These are phyloP conservation scores for Hypholoma fasciculare DNA, from an alignment of 768 basidiomycete species.

Conservation along the genomic window DNA sequence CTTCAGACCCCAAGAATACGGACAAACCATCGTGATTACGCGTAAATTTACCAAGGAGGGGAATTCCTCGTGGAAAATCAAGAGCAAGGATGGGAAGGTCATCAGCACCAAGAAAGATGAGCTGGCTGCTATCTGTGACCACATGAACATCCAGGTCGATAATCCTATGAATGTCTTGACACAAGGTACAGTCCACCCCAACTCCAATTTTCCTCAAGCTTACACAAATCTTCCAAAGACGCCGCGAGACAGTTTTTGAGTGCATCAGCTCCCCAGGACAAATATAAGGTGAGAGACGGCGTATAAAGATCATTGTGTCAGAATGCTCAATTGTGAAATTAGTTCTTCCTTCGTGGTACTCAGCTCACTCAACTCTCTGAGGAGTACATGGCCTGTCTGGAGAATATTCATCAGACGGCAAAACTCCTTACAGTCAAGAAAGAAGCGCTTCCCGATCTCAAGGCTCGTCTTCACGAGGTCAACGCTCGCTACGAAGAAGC, in stretches of 20 bases:
- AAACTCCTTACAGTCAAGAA: constrained; percentile 70
- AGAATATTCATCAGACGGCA: constrained; percentile 70
- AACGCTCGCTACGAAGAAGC: constrained; percentile 69
- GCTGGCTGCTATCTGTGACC: constrained; percentile 84
- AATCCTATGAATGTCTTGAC: constrained; percentile 95
- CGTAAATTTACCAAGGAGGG: constrained; percentile 82
- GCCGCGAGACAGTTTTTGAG: constrained; percentile 82
- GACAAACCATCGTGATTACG: constrained; percentile 81
- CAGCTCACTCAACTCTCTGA: constrained; percentile 85
- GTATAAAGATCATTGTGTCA: neutral
- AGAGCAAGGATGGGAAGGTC: constrained; percentile 59
- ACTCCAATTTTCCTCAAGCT: neutral
- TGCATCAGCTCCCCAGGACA: constrained; percentile 76
- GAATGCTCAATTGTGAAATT: neutral
- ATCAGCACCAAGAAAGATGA: constrained; percentile 83
- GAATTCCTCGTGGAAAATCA: constrained; percentile 79
- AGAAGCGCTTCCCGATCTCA: constrained; percentile 77
- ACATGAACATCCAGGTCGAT: constrained; percentile 96
- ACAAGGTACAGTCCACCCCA: constrained; percentile 50
- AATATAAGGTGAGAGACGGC: constrained; percentile 71
- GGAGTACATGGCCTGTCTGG: constrained; percentile 77
- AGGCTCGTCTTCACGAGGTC: constrained; percentile 56
- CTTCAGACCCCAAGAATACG: constrained; percentile 82
- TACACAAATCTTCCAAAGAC: constrained; percentile 34
- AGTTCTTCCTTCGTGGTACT: constrained; percentile 96